Evolutionary conservation across 352 stramenopile species (phyloP).

Genomic region (Peronospora farinosa): DNA sequence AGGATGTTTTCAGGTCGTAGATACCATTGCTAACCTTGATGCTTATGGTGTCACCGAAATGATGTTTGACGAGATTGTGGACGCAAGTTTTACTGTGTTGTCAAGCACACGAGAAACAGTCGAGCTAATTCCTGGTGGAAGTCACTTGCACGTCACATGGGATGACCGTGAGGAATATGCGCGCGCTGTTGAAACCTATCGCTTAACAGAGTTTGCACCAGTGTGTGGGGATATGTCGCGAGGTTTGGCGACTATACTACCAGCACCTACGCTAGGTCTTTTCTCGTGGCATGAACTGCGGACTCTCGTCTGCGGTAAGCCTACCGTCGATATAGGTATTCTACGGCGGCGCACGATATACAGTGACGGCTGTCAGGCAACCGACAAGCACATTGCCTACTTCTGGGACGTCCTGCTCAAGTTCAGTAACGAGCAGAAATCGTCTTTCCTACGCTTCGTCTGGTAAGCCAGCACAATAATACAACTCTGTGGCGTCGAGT

Average conservation of each 20-base stretch:
- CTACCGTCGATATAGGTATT: constrained; percentile 83
- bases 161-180: constrained; percentile 86
- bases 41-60: constrained; percentile 69
- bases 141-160: constrained; percentile 80
- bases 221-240: constrained; percentile 67
- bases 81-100: constrained; percentile 84
- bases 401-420: constrained; percentile 88
- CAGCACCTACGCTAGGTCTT: constrained; percentile 61
- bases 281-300: constrained; percentile 87
- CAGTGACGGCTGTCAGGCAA: constrained; percentile 80
- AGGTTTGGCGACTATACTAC: constrained; percentile 84
- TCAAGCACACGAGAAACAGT: constrained; percentile 74
- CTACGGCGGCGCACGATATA: constrained; percentile 86
- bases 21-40: constrained; percentile 83
- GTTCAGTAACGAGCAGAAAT: constrained; percentile 88
- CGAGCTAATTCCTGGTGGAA: constrained; percentile 78
- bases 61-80: constrained; percentile 89
- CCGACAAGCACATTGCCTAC: constrained; percentile 79
- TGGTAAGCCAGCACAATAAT: constrained; percentile 38
- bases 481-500: background rate
- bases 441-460: constrained; percentile 85
- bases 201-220: constrained; percentile 72
- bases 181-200: constrained; percentile 66
- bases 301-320: constrained; percentile 86
- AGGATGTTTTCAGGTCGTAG: constrained; percentile 83